Percentiles rank a stretch among this genome's conserved stretches.
Conservation (phyloP, 2,329 filamentous ascomycete genomes). For the Phialemonium atrogriseum region DNA sequence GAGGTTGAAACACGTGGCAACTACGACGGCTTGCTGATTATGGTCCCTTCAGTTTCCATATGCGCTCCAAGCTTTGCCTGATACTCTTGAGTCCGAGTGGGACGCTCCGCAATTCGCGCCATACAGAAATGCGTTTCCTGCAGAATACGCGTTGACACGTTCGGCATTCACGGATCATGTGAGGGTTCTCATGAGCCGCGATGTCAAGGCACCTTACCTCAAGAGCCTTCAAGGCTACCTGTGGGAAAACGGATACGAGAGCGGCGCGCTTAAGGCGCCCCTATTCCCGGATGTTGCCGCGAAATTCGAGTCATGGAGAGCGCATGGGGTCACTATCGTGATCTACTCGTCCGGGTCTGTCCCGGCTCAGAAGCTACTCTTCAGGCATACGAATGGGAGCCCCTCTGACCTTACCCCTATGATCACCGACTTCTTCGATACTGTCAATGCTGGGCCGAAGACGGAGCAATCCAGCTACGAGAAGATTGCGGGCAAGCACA, state of each 20-base stretch:
- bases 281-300: conserved; percentile 68
- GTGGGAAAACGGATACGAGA: conserved; percentile 66
- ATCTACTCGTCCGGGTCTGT: conserved; percentile 82
- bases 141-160: conserved; percentile 50
- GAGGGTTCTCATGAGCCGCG: conserved; percentile 58
- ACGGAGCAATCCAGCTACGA: conserved; percentile 58
- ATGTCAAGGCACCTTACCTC: conserved; percentile 69
- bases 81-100: conserved; percentile 60
- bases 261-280: conserved; percentile 61
- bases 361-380: conserved; percentile 71
- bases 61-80: conserved; percentile 57
- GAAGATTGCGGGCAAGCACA: conserved; percentile 46
- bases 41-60: conserved; percentile 59
- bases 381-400: conserved; percentile 54
- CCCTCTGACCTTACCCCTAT: conserved; percentile 50
- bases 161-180: conserved; percentile 58
- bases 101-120: conserved; percentile 52
- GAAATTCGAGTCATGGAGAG: conserved; percentile 51
- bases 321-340: conserved; percentile 48
- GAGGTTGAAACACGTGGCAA: no score
- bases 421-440: conserved; percentile 67
- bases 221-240: conserved; percentile 75
- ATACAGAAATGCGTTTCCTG: conserved; percentile 65
- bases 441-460: conserved; percentile 71
- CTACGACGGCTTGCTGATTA: conserved; percentile 2